Conservation (phyloP, 306 rosid genomes). For the Amphicarpaea edgeworthii region DNA sequence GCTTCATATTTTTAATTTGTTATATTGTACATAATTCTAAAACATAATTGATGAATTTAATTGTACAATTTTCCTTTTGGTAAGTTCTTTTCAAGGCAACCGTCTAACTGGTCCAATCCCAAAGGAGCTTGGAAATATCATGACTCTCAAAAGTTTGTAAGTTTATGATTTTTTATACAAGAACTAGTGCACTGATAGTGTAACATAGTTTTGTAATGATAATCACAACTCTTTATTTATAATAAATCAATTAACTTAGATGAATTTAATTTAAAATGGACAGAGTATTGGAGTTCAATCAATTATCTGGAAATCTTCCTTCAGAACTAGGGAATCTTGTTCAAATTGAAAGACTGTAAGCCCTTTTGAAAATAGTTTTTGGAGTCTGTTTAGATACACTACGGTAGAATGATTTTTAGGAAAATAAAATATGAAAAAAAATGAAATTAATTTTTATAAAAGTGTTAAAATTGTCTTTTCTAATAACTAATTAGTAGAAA, state of each 20-base stretch:
- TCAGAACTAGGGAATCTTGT: slow-evolving; percentile 63
- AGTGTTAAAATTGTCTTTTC: no score
- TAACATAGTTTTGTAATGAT: no score
- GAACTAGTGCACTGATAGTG: no score
- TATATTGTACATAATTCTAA: neutral
- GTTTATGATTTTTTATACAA: no score
- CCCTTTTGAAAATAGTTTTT: neutral
- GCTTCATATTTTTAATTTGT: neutral
- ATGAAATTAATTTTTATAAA: no score
- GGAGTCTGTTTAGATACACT: no score
- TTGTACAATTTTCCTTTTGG: slow-evolving; percentile 7
- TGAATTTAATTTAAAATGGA: slow-evolving; percentile 3
- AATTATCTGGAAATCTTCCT: slow-evolving; percentile 70
- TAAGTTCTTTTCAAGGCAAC: slow-evolving; percentile 67
- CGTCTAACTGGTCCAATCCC: slow-evolving; percentile 70
- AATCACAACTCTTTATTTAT: no score
- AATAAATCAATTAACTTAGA: neutral
- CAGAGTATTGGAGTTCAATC: slow-evolving; percentile 68
- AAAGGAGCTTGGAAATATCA: slow-evolving; percentile 60
- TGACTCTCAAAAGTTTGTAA: slow-evolving; percentile 69
- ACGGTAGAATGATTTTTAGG: no score
- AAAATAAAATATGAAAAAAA: no score
- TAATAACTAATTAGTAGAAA: no score
- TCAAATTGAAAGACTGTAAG: slow-evolving; percentile 66
- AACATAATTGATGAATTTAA: slow-evolving; percentile 7